Evolutionary conservation across 176 grass and related monocot species (phyloP), one percentile per base, ranked within the genome.

Genomic region (Luzula sylvatica): DNA sequence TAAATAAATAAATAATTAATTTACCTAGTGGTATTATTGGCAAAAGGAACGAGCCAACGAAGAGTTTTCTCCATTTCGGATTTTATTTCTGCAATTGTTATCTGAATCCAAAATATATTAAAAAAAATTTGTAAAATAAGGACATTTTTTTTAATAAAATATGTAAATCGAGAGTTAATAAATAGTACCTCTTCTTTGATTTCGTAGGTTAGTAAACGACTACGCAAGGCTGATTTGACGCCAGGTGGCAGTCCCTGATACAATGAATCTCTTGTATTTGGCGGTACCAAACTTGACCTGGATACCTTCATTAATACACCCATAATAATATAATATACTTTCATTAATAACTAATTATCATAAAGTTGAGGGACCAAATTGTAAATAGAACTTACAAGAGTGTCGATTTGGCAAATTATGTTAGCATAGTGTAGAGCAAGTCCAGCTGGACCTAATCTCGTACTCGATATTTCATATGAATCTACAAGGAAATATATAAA

Each of bases 381-480:
- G 21, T 15, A 15, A 23, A 65, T 42, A 29, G 76, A 72, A 80
- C 93, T 92, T 89, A 98, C 93, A 58, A 98, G 72, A 71, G 75
- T 90, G 68, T 78, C 86, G 66, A 92, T 98, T 38, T 87, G 93
- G 76, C 71, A 80, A 73, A 92, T 92, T 57, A 80, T 80, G 77
- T 78, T 98, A n/a, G 93, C 86, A 68, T 98, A 98, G 56, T 98
- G 86, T 43, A 98, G 60, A 4, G 93, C 86, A 58, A 98, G 93
- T 67, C 93, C 86, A 61, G 93, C 82, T 57, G 86, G 82, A 53
- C 93, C 93, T 70, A 98, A 73, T 80, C 82, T 87, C 40, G 23
- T 48, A 46, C 66, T 75, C 13, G 76, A 58, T 68, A 26, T 17
- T 50, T 54, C 25, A 65, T 66, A 52, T 30, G 0, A 8, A 60